These are phyloP conservation scores for Capsella bursapastoris DNA, from an alignment of 345 rosid species.

Conservation along the genomic window DNA sequence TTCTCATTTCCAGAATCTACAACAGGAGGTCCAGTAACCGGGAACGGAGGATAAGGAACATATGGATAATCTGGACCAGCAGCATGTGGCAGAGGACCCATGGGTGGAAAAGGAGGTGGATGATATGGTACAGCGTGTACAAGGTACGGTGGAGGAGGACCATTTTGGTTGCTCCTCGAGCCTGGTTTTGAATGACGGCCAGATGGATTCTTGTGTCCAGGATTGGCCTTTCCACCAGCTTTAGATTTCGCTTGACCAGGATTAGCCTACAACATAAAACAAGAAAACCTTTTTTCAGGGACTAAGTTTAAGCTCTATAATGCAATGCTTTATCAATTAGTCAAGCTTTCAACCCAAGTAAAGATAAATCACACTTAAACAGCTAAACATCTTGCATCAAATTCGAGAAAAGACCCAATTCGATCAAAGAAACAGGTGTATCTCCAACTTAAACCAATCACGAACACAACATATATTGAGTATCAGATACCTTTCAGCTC, in stretches of 20 bases:
- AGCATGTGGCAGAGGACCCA: constrained; percentile 69
- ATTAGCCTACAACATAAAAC: constrained; percentile 53
- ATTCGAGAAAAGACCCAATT: neutral
- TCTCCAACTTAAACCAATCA: constrained; percentile 14
- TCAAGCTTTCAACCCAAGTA: constrained; percentile 11
- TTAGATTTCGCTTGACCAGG: constrained; percentile 61
- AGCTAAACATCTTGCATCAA: constrained; percentile 4
- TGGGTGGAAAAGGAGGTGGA: constrained; percentile 63
- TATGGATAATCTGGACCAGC: constrained; percentile 66
- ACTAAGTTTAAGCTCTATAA: neutral
- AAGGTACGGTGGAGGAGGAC: constrained; percentile 59
- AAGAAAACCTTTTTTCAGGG: constrained; percentile 1
- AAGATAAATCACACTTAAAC: constrained; percentile 11
- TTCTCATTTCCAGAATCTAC: constrained; percentile 64
- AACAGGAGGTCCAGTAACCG: constrained; percentile 61
- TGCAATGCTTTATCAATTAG: neutral
- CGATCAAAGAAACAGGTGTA: neutral
- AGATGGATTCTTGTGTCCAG: constrained; percentile 57
- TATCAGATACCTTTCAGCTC: neutral
- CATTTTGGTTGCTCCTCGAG: constrained; percentile 60
- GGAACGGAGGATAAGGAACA: constrained; percentile 68
- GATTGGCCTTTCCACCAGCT: constrained; percentile 60
- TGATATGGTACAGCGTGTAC: constrained; percentile 55
- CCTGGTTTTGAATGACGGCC: constrained; percentile 68
- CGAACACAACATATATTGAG: neutral